Base-by-base conservation (phyloP, 2,329 filamentous ascomycete genomes). In the Arthroderma sp. region DNA sequence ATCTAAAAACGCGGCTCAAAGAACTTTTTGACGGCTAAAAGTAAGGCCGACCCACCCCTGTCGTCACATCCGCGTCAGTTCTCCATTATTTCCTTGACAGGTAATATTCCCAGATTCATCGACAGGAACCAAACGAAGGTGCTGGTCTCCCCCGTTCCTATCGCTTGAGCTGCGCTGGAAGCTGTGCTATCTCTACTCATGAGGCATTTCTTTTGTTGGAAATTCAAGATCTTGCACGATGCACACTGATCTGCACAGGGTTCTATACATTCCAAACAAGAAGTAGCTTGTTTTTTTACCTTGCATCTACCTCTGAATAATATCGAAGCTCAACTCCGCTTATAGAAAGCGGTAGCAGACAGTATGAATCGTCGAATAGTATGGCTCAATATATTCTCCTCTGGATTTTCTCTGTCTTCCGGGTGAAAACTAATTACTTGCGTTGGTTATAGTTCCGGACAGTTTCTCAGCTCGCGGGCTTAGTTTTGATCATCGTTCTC, bases 401-500 rank as follows among this genome's bases (percentile, higher is more conserved):
- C 34, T 41, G 8, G 8, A 6, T 31, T 36, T 49, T 38, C 27
- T 7, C n/a, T 28, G 15, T 34, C 36, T 22, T 42, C 22, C 41
- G 27, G 33, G 8, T 4, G 40, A 15, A 29, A 47, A 48, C 45
- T 54, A 41, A 42, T 48, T 42, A 3, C n/a, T 40, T 8, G 7
- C 40, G 15, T n/a, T n/a, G 15, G 38, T n/a, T 47, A 3, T 50
- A 75, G 72, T 67, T 74, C 47, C 70, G 72, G 45, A 86, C 86
- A 51, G 76, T 82, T 58, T 71, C 83, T 60, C 85, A 95, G 73
- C 77, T 91, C 58, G 70, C 74, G 51, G 70, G 78, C 46, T 71
- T 86, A 46, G 71, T 77, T 45, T 61, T 75, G 53, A 69, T 86
- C 57, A 76, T 82, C 53, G 70, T 89, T 53, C 59, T 88, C 55